These are phyloP conservation scores for Phytopythium litorale DNA, from an alignment of 352 stramenopile species.

Conservation along the genomic window DNA sequence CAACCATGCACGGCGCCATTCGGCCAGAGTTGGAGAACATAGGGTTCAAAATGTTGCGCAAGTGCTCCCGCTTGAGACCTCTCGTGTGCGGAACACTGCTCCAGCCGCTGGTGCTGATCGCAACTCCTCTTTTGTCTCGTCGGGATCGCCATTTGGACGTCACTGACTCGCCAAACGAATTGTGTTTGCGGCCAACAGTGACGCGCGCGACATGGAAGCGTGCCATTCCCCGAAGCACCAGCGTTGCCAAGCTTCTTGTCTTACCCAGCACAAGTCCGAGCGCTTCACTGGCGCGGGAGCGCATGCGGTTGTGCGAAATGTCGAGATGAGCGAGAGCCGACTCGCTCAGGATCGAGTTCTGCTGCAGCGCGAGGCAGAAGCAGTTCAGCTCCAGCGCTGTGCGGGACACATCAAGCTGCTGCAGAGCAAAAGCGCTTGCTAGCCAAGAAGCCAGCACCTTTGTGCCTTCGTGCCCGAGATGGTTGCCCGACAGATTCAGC, in stretches of 20 bases:
- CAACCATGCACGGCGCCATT: slow-evolving; percentile 35
- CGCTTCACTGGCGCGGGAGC: slow-evolving; percentile 36
- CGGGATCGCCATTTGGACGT: neutral
- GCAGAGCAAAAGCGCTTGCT: slow-evolving; percentile 44
- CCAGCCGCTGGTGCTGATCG: slow-evolving; percentile 6
- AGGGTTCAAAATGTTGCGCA: slow-evolving; percentile 52
- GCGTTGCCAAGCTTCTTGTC: slow-evolving; percentile 47
- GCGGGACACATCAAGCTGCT: slow-evolving; percentile 54
- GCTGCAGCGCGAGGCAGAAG: slow-evolving; percentile 52
- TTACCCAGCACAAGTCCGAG: slow-evolving; percentile 62
- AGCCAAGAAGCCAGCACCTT: slow-evolving; percentile 48
- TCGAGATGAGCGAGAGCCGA: slow-evolving; percentile 56
- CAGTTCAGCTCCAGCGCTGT: slow-evolving; percentile 50
- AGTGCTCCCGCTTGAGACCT: slow-evolving; percentile 21
- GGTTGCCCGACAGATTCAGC: slow-evolving; percentile 63
- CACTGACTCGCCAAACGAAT: neutral
- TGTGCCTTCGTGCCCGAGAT: slow-evolving; percentile 42
- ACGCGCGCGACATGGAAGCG: slow-evolving; percentile 13
- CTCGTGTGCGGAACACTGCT: slow-evolving; percentile 10
- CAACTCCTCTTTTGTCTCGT: neutral
- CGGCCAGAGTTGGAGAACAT: slow-evolving; percentile 65
- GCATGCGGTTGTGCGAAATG: slow-evolving; percentile 69
- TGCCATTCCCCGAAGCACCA: slow-evolving; percentile 67
- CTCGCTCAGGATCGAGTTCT: slow-evolving; percentile 65
- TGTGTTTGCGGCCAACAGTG: slow-evolving; percentile 2